Evolutionary conservation across 75 land plant species (phyloP), one percentile per base, ranked within the genome.

Genomic region (Pinus tabuliformis): DNA sequence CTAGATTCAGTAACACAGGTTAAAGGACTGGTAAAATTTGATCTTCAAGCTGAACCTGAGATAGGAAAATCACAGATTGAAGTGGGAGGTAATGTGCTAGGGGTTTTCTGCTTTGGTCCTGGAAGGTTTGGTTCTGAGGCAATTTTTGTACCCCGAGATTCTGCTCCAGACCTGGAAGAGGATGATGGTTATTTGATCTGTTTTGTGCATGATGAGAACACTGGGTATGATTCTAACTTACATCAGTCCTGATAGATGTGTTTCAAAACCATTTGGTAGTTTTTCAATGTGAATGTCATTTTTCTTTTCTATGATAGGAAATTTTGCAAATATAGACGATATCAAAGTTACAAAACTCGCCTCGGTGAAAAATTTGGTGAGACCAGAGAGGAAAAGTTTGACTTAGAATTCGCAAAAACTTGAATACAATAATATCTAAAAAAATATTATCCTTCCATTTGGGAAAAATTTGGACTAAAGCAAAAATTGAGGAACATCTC

Each of bases 161-260:
- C 89, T 70, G 94, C 90, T 18, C 77, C 57, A 54, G 80, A 83
- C n/a, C 85, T 84, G 24, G 91, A 86, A 59, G 94, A 96, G 78
- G 99, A 96, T 73, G 99, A 91, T 85, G 99, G 99, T 49, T 96
- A 90, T 88, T 82, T 93, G 71, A 93, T 96, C 54, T 87, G 88
- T 75, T 96, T 93, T 78, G 87, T 82, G 4, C 86, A 93, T 86
- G 99, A 96, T 72, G 94, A 94, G 61, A 90, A 84, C 70, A 90
- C 84, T 37, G 94, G 97, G 97, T 96, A 93, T 68, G 52, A 21
- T 64, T 64, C 68, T 64, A 64, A 2, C 68, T 64, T 64, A 16
- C 7, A 64, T 5, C 39, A 16, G 39, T 33, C 71, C 71, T 9
- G 72, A 37, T 49, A 1, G 54, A 49, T 49, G 54, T 49, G 54